These are phyloP conservation scores for Pyracantha coccinea DNA, from an alignment of 331 rosid genomes.

Conservation along the genomic window DNA sequence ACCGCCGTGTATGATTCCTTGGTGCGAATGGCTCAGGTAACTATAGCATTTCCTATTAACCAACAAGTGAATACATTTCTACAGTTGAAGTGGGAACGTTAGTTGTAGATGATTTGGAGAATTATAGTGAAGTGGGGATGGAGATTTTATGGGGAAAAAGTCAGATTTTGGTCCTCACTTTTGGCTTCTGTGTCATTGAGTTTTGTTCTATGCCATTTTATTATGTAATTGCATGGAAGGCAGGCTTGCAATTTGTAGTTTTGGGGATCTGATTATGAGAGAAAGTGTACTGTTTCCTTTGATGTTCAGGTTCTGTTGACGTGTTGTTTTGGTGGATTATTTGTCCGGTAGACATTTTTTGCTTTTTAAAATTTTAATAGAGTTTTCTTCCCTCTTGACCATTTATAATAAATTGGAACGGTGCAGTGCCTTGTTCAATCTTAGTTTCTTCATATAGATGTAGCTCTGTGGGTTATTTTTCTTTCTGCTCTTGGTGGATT, in stretches of 20 bases:
- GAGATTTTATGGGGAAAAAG: neutral
- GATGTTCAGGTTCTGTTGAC: neutral
- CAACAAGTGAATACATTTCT: neutral
- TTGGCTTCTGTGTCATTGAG: neutral
- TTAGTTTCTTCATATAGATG: too few relatives aligned
- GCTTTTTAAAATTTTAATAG: neutral
- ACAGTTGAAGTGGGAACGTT: neutral
- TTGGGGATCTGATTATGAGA: neutral
- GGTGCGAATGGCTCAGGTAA: slow-evolving; percentile 99
- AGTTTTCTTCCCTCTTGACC: too few relatives aligned
- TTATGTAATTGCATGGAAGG: neutral
- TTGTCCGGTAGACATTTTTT: neutral
- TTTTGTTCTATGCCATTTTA: neutral
- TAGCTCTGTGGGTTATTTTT: too few relatives aligned
- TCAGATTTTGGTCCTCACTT: neutral
- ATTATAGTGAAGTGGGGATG: neutral
- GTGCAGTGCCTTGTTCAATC: too few relatives aligned
- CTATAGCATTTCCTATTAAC: neutral
- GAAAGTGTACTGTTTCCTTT: neutral
- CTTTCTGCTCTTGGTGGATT: too few relatives aligned
- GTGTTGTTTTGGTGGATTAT: neutral
- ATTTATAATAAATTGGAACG: too few relatives aligned
- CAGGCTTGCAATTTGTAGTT: neutral
- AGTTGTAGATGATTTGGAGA: neutral
- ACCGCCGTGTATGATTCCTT: slow-evolving; percentile 88